phyloP scores from a whole-genome alignment of 805 yeast genomes.

The Pachysolen tannophilus region DNA sequence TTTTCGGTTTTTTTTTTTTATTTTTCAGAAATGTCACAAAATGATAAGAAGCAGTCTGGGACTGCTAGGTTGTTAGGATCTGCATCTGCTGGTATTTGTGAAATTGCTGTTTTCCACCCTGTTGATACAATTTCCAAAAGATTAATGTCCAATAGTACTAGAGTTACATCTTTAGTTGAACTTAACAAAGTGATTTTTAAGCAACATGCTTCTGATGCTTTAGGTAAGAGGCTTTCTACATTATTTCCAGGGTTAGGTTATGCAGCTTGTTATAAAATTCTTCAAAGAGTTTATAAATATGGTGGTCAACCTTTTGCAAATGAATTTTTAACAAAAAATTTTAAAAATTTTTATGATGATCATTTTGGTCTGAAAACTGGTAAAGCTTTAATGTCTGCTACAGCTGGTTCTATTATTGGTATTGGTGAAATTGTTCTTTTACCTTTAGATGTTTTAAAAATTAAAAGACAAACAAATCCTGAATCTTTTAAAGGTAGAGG shows the following conservation, averaged over 20 bases:
- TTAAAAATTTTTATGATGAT: conserved; percentile 59
- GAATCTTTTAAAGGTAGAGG: conserved; percentile 99
- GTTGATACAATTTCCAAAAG: conserved; percentile 97
- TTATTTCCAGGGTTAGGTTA: conserved; percentile 97
- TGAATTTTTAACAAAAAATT: conserved; percentile 77
- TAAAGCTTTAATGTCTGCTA: conserved; percentile 92
- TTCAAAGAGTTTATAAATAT: conserved; percentile 96
- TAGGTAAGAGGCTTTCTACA: conserved; percentile 66
- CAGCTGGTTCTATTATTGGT: conserved; percentile 96
- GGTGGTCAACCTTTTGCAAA: conserved; percentile 99
- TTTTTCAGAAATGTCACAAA: conserved; percentile 13
- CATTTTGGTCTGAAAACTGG: conserved; percentile 91
- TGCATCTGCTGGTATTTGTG: conserved; percentile 97
- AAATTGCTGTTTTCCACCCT: conserved; percentile 96
- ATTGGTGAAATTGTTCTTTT: conserved; percentile 94
- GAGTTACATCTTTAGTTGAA: conserved; percentile 52
- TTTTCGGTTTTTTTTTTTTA: too few species aligned
- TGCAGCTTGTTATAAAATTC: conserved; percentile 93
- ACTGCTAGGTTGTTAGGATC: conserved; percentile 89
- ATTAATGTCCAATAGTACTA: conserved; percentile 76
- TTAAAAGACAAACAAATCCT: conserved; percentile 99
- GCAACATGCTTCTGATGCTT: conserved; percentile 65
- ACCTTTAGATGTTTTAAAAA: conserved; percentile 94
- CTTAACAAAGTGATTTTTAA: conserved; percentile 84
- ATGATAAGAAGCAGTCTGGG: conserved; percentile 83